phyloP scores from a whole-genome alignment of 2,329 filamentous ascomycete species.

The Tolypocladium tundrense region DNA sequence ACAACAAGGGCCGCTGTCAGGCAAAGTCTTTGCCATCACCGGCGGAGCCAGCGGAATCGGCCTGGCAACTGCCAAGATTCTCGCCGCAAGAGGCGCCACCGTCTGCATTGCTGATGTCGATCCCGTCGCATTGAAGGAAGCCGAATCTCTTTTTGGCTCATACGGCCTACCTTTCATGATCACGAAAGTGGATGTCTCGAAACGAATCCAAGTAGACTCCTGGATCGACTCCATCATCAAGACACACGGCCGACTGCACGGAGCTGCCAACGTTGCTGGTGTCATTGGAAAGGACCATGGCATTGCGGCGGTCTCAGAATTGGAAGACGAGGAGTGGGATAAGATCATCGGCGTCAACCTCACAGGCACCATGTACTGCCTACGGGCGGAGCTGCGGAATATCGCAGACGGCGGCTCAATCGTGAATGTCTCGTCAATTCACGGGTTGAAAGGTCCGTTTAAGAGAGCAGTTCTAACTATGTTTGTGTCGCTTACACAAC shows the following conservation, averaged over 20 bases:
- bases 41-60: slow-evolving; percentile 29
- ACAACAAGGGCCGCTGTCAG: slow-evolving; percentile 1
- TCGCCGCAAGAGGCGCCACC: slow-evolving; percentile 23
- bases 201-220: slow-evolving; percentile 33
- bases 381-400: slow-evolving; percentile 30
- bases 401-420: slow-evolving; percentile 44
- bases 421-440: slow-evolving; percentile 45
- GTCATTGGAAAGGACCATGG: slow-evolving; percentile 34
- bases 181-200: slow-evolving; percentile 34
- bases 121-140: slow-evolving; percentile 17
- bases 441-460: slow-evolving; percentile 26
- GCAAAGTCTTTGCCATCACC: slow-evolving; percentile 19
- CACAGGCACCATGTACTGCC: slow-evolving; percentile 38
- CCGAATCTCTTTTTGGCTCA: slow-evolving; percentile 18
- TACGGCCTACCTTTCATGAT: slow-evolving; percentile 17
- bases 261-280: slow-evolving; percentile 43
- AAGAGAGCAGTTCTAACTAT: too few species aligned
- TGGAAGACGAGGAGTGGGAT: slow-evolving; percentile 35
- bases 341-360: slow-evolving; percentile 35
- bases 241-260: slow-evolving; percentile 38
- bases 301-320: slow-evolving; percentile 25
- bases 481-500: background rate
- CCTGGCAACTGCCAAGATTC: slow-evolving; percentile 26
- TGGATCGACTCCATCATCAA: slow-evolving; percentile 35
- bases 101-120: slow-evolving; percentile 28